Evolutionary conservation across 371 early-diverging fungal genomes (phyloP), one percentile per base, ranked within the genome.

Genomic region (Thermomucor indicae-seudaticae): DNA sequence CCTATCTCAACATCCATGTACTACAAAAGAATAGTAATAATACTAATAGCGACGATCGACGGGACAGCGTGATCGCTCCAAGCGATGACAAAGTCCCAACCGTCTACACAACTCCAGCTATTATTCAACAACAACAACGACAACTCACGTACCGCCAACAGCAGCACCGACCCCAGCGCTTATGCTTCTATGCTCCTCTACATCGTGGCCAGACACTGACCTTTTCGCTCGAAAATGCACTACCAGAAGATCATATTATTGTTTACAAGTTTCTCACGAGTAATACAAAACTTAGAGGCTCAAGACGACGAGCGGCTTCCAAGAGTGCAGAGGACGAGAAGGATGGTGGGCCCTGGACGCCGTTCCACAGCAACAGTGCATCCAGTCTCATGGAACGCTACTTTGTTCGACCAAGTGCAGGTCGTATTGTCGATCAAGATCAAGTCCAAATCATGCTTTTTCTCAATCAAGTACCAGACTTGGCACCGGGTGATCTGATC

Each of bases 401-500:
- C 43, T 70, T 70, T 54, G 62, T 74, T 17, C 56, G 63, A 32
- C 75, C 75, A 6, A 74, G 75, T 40, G 68, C 71, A 25, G 75
- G 75, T 22, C 54, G 58, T 38, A 61, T 67, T 50, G 48, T 47
- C 32, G 55, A 62, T 6, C 35, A 50, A 24, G 58, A 67, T 53
- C 58, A 58, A 32, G 55, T 52, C 22, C 55, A 66, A n/a, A 65
- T 74, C 23, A 51, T 63, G 50, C 47, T 74, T 5, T 68, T 74
- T 43, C 49, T 74, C 16, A 74, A 74, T 47, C 68, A 74, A 20
- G 58, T 59, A 10, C 53, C 53, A 5, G 53, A 47, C n/a, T 17
- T 57, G 30, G 35, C 51, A 3, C 56, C 53, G n/a, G 46, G 53
- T 3, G 53, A 45, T 17, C 38, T 53, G 1, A 39, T 65, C 12